A percentile compares a stretch with the other conserved stretches of the same genome.
These are phyloP conservation scores for barrel medic (Medicago truncatula) DNA, from an alignment of 306 rosid genomes.

Conservation along the genomic window DNA sequence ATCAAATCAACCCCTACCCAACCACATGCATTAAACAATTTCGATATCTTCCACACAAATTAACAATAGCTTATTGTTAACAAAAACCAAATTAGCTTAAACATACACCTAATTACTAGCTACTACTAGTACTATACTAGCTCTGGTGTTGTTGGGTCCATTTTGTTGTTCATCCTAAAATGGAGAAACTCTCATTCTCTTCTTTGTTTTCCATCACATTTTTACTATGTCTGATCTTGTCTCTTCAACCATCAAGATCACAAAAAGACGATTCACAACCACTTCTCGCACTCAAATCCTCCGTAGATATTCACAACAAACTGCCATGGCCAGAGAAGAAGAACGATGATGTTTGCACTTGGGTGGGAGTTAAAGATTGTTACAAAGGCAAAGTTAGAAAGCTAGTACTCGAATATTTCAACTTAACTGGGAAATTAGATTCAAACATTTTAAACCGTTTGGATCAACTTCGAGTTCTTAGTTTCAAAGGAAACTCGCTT, in stretches of 20 bases:
- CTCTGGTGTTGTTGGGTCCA: not conserved
- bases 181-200: slow-evolving; percentile 36
- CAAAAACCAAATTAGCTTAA: slow-evolving; percentile 27
- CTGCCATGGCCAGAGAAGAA: slow-evolving; percentile 67
- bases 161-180: not conserved
- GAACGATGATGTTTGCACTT: slow-evolving; percentile 60
- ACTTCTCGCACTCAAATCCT: slow-evolving; percentile 64
- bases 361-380: slow-evolving; percentile 85
- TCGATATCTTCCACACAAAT: not conserved
- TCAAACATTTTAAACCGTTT: slow-evolving; percentile 60
- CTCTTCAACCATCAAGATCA: slow-evolving; percentile 31
- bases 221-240: slow-evolving; percentile 34
- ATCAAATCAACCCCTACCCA: slow-evolving; percentile 10
- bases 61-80: not conserved
- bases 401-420: slow-evolving; percentile 72
- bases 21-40: slow-evolving; percentile 36
- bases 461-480: slow-evolving; percentile 91
- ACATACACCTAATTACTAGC: not conserved
- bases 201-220: slow-evolving; percentile 13
- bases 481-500: slow-evolving; percentile 81
- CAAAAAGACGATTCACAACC: slow-evolving; percentile 63
- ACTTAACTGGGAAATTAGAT: slow-evolving; percentile 70
- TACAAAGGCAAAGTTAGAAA: slow-evolving; percentile 74
- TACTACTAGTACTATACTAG: not conserved
- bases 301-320: slow-evolving; percentile 59